Evolutionary conservation across 176 grass and related monocot genomes (phyloP).

Genomic region (Triticum aestivum): IWGSC_CS_RefSeq_v2.1 NC_057801.1:747773452-747773951

Average conservation of each 20-base stretch:
- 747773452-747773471: too few relatives aligned
- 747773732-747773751: conserved; percentile 75
- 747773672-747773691: too few relatives aligned
- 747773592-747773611: too few relatives aligned
- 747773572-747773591: too few relatives aligned
- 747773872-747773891: conserved; percentile 37
- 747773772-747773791: conserved; percentile 30
- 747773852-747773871: conserved; percentile 56
- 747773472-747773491: too few relatives aligned
- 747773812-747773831: conserved; percentile 59
- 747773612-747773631: too few relatives aligned
- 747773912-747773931: conserved; percentile 48
- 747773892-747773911: conserved; percentile 37
- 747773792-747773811: conserved; percentile 43
- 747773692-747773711: conserved; percentile 42
- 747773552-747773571: too few relatives aligned
- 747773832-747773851: conserved; percentile 49
- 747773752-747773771: conserved; percentile 43
- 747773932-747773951: conserved; percentile 32
- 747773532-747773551: too few relatives aligned
- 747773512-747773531: too few relatives aligned
- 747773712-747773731: conserved; percentile 40
- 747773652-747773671: too few relatives aligned
- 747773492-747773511: too few relatives aligned
- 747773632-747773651: too few relatives aligned